Base-by-base conservation (phyloP, 441 rosid species). In the Brassica hybrid region DNA sequence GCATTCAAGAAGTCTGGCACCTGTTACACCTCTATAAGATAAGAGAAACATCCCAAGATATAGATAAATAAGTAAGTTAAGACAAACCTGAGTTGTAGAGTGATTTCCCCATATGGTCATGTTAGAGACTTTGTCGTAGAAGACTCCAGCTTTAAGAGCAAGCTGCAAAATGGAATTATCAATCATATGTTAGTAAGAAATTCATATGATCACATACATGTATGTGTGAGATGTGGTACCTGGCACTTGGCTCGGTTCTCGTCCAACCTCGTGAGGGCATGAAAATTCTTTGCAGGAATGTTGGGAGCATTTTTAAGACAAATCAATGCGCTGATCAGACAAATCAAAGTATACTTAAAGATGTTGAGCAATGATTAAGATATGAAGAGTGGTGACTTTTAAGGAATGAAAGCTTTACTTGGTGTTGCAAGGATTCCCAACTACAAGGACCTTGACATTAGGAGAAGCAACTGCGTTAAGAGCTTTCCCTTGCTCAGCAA, bases 101-200 rank as follows among this genome's bases (percentile, higher is more conserved):
- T 95, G 99, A 79, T 95, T 95, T 74, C 99, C 99, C 98, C 99
- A 95, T 34, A 95, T 95, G 78, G 99, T 90, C 94, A 91, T 59
- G 68, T 93, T 93, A 34, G 98, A 93, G 66, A 95, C 98, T 80
- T 89, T 86, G 77, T 92, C 97, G 17, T 94, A 91, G 83, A 94
- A 92, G 32, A 91, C 97, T 0, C 95, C 95, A 3, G 94, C 91
- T 84, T 88, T 90, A 57, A 87, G 87, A 19, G 94, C 97, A 61
- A 92, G 88, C 94, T 89, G 86, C 82, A 84, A 76, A 13, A 58
- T 9, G 70, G 6, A 14, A 60, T 9, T 34, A 6, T 18, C 52
- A 67, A 16, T 67, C 59, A 73, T 25, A 67, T 52, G 48, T 41
- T 0, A 41, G 13, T 41, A n/a, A 11, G 9, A 14, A 11, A 21